A percentile compares a stretch with the other conserved stretches of the same genome.
Evolutionary conservation across 2,329 filamentous ascomycete species (phyloP).

Genomic region (Fusarium scirpi): DNA sequence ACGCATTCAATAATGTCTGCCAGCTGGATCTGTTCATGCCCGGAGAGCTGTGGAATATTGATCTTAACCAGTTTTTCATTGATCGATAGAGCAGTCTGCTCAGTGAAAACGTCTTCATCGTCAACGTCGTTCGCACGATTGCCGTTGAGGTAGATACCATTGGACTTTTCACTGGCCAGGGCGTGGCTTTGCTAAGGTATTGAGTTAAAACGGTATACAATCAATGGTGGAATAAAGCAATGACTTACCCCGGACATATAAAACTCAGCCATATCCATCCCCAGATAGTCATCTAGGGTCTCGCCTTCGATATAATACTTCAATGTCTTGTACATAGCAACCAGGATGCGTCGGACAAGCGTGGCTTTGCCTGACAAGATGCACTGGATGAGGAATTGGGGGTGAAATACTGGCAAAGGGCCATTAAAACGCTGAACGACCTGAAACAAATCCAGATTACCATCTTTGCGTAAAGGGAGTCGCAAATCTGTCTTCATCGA

Average conservation of each 20-base stretch:
- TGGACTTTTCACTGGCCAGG: conserved; percentile 47
- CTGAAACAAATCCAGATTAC: conserved; percentile 79
- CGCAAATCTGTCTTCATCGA: conserved; percentile 67
- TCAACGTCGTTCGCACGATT: conserved; percentile 57
- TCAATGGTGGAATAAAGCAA: not conserved
- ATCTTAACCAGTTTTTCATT: conserved; percentile 82
- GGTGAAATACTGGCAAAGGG: conserved; percentile 89
- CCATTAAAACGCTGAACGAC: conserved; percentile 87
- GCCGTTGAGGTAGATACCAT: conserved; percentile 55
- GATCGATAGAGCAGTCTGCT: conserved; percentile 75
- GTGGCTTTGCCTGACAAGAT: conserved; percentile 82
- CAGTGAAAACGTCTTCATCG: conserved; percentile 74
- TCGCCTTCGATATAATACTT: conserved; percentile 90
- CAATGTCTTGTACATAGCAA: conserved; percentile 78
- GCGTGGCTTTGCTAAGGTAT: conserved; percentile 31
- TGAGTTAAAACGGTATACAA: conserved; percentile 12
- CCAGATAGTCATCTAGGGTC: conserved; percentile 80
- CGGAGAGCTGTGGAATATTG: conserved; percentile 82
- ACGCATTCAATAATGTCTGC: conserved; percentile 88
- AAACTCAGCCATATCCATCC: conserved; percentile 71
- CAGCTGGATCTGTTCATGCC: conserved; percentile 86
- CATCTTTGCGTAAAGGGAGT: conserved; percentile 61
- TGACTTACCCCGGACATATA: conserved; percentile 54
- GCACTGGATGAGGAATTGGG: conserved; percentile 88
- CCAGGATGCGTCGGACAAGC: conserved; percentile 78